These are phyloP conservation scores for Eutypella sp. DNA, from an alignment of 2,329 filamentous ascomycete species.

Conservation along the genomic window DNA sequence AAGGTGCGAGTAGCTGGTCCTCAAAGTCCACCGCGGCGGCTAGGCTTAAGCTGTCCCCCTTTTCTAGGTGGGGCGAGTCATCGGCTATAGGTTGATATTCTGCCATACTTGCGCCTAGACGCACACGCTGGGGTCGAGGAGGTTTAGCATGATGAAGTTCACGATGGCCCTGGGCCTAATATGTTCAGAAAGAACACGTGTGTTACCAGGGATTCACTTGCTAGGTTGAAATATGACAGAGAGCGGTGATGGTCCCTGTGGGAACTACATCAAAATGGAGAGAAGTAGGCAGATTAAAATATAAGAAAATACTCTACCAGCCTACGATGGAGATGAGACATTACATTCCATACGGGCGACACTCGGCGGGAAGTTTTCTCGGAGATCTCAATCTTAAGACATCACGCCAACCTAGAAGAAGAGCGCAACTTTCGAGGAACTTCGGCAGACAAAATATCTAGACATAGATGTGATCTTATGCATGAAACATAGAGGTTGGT, in stretches of 20 bases:
- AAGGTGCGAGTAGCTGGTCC: background rate
- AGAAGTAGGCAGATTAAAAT: background rate
- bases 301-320: background rate
- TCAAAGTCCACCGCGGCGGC: background rate
- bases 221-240: background rate
- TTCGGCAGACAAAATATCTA: background rate
- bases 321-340: background rate
- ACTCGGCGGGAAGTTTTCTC: background rate
- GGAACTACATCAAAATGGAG: background rate
- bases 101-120: background rate
- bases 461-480: background rate
- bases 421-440: background rate
- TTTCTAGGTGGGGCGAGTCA: background rate
- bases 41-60: background rate
- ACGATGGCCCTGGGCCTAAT: no score
- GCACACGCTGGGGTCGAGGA: background rate
- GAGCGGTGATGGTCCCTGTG: background rate
- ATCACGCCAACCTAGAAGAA: background rate
- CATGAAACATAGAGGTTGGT: background rate
- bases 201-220: background rate
- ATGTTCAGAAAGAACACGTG: no score
- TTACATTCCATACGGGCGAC: background rate
- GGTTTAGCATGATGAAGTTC: background rate
- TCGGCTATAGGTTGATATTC: background rate
- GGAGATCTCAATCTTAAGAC: background rate